Percentiles rank a stretch among this genome's conserved stretches.
phyloP scores from a whole-genome alignment of 257 asterid genomes.

The Schizonepeta tenuifolia region DNA sequence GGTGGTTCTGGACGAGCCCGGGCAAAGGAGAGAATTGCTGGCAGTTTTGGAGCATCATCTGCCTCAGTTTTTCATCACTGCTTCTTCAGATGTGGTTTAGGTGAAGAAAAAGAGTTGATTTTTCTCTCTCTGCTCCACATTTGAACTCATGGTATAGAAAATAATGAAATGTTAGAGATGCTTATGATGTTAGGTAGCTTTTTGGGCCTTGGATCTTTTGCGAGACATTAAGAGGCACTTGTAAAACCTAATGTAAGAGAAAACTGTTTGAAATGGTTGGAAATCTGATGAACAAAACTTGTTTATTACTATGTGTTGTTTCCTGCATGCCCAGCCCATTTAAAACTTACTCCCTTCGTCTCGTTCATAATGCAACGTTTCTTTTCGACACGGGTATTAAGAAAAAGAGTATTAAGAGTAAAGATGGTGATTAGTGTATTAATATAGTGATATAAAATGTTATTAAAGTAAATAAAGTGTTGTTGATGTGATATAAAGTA shows the following conservation, averaged over 20 bases:
- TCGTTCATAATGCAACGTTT: no score
- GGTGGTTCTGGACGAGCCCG: constrained; percentile 56
- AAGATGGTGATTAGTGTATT: no score
- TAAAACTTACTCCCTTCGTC: no score
- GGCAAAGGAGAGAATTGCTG: constrained; percentile 66
- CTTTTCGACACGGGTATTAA: no score
- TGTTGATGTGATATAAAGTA: no score
- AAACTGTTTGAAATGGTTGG: constrained; percentile 27
- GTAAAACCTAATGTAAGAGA: constrained; percentile 31
- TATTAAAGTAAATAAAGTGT: no score
- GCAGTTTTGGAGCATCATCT: constrained; percentile 83
- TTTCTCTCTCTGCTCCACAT: not conserved
- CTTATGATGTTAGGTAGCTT: constrained; percentile 35
- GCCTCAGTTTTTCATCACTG: constrained; percentile 72
- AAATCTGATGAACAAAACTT: constrained; percentile 16
- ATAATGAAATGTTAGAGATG: constrained; percentile 43
- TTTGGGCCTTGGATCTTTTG: constrained; percentile 23
- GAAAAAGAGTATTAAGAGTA: no score
- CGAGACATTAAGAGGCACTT: constrained; percentile 26
- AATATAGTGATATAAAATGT: no score
- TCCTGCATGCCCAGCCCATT: not conserved
- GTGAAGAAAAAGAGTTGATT: constrained; percentile 22
- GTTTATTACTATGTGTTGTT: not conserved
- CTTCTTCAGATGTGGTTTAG: constrained; percentile 41
- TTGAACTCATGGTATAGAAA: constrained; percentile 34